Evolutionary conservation across 2,329 filamentous ascomycete species (phyloP), one percentile per base, ranked within the genome.

Genomic region (Blastomyces parvus): DNA sequence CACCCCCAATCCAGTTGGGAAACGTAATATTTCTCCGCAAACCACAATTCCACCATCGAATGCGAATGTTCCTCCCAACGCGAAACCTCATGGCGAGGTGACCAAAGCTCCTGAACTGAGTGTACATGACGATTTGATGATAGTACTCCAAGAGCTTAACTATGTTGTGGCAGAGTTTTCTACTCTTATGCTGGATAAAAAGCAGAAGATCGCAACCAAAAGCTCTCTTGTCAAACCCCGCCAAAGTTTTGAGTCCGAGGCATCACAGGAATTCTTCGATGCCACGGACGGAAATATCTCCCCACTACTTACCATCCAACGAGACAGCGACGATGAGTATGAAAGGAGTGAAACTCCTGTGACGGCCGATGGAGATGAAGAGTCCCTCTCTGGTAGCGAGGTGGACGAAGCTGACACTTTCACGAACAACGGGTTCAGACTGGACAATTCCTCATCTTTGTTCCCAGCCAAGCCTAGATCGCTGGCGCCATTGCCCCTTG

Each of bases 221-320:
- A 74, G 78, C 14, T 81, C 86, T 6, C 81, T 85, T 8, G 75
- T 82, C 3, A 78, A 74, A 40, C 82, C 84, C 13, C 79, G 85
- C 46, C 81, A 83, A 70, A 96, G 91, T 71, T 84, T 95, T 62
- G 92, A 96, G 66, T 96, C 91, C 0, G 82, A 87, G 38, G 88
- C 89, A 1, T 84, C 84, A 1, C 90, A 96, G 63, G 93, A 97
- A 73, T 99, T 97, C 77, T 99, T 97, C 70, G 94, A 99, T 73
- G 94, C 94, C 0, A 86, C 88, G 70, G 88, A 86, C 60, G 84
- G 84, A 68, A 70, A 78, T 19, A 75, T 73, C 36, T 86, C 87
- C 8, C 86, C 89, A 62, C 81, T 96, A 9, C 80, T 96, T 66
- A 87, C 87, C 59, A 93, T 97, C 64, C 83, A 86, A 65, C 85